These are phyloP conservation scores for Hypoxylon fragiforme DNA, from an alignment of 495 filamentous ascomycete species.

Conservation along the genomic window DNA sequence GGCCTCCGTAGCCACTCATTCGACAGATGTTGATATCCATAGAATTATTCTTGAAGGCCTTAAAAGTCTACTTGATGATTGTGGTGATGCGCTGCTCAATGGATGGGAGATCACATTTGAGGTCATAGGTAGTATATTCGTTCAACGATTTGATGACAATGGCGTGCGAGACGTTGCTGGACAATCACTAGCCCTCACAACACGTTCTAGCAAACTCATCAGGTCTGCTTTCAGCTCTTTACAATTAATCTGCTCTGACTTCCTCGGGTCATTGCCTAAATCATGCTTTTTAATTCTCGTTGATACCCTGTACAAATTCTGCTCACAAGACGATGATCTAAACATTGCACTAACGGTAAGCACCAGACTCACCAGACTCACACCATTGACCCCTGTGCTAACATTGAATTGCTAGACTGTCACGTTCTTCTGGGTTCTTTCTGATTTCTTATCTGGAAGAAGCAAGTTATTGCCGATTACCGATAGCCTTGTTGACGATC, in stretches of 20 bases:
- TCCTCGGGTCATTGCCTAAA: conserved; percentile 76
- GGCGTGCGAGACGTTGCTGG: conserved; percentile 20
- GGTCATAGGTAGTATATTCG: conserved; percentile 82
- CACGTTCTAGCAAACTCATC: conserved; percentile 72
- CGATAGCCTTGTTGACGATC: conserved; percentile 52
- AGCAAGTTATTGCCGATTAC: conserved; percentile 51
- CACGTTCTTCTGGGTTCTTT: conserved; percentile 93
- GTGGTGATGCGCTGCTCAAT: conserved; percentile 76
- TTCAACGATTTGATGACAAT: conserved; percentile 41
- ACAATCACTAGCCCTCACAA: conserved; percentile 40
- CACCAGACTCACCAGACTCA: background rate
- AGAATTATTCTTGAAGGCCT: conserved; percentile 78
- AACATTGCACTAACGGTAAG: conserved; percentile 90
- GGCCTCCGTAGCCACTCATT: conserved; percentile 54
- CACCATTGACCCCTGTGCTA: conserved; percentile 15
- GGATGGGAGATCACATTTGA: conserved; percentile 87
- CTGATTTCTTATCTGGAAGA: conserved; percentile 72
- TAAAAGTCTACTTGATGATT: conserved; percentile 81
- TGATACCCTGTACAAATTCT: conserved; percentile 86
- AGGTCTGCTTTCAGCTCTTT: conserved; percentile 83
- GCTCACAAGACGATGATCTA: conserved; percentile 83
- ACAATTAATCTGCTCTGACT: conserved; percentile 94
- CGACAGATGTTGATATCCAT: conserved; percentile 79
- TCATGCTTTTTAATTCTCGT: conserved; percentile 80
- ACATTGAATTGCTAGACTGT: conserved; percentile 60